A percentile compares a stretch with the other conserved stretches of the same genome.
Evolutionary conservation across 1,284 basidiomycete species (phyloP).

Genomic region (Pascua guehoae): DNA sequence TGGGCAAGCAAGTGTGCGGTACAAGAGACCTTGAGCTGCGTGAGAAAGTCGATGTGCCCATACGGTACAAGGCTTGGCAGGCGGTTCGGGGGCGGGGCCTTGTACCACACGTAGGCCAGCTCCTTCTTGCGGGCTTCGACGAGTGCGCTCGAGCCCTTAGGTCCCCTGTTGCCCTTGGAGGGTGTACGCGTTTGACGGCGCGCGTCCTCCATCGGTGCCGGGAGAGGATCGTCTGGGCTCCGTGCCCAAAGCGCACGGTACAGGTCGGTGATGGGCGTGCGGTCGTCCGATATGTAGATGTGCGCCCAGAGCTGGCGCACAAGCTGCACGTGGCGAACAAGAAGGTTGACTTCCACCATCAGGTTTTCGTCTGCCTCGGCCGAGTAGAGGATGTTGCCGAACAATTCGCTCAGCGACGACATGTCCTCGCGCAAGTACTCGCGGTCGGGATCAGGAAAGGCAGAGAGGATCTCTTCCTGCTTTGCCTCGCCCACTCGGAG

Average conservation of each 20-base stretch:
- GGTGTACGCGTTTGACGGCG: neutral
- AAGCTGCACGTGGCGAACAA: neutral
- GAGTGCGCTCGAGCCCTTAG: constrained; percentile 1
- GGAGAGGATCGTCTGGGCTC: too few relatives aligned
- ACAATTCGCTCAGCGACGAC: neutral
- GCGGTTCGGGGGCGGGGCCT: neutral
- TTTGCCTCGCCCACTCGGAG: constrained; percentile 13
- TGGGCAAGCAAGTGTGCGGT: neutral
- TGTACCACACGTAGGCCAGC: constrained; percentile 27
- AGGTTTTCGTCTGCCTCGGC: neutral
- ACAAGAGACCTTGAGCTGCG: constrained; percentile 9
- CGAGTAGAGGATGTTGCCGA: neutral
- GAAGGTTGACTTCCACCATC: neutral
- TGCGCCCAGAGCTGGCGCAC: neutral
- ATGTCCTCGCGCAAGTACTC: neutral
- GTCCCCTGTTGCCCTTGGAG: neutral
- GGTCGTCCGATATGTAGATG: constrained; percentile 1
- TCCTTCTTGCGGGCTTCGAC: constrained; percentile 19
- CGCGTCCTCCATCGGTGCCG: too few relatives aligned
- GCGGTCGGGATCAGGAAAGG: constrained; percentile 16
- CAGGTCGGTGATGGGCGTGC: neutral
- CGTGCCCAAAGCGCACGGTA: too few relatives aligned
- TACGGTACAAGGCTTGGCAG: neutral
- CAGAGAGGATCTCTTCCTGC: constrained; percentile 14
- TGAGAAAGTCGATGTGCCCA: neutral